Conservation (phyloP, 352 stramenopile genomes). For the Phytophthora citricola region DNA sequence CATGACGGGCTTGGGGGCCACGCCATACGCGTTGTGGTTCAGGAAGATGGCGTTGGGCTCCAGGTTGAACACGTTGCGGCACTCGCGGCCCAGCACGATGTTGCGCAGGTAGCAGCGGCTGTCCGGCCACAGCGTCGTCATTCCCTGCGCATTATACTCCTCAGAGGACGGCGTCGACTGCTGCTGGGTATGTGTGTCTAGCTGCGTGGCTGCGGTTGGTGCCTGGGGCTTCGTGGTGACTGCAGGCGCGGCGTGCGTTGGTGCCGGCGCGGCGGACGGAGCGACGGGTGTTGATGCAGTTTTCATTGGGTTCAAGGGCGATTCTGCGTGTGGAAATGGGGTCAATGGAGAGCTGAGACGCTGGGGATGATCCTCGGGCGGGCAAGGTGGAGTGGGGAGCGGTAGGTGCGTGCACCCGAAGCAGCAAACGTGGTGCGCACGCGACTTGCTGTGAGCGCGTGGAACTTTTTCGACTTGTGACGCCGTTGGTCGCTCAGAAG, state of each 20-base stretch:
- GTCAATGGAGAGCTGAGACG: not conserved
- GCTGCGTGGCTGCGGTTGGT: slow-evolving; percentile 5
- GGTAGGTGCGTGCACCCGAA: not conserved
- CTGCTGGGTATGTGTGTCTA: slow-evolving; percentile 36
- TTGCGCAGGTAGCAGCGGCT: slow-evolving; percentile 69
- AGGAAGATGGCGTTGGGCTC: slow-evolving; percentile 82
- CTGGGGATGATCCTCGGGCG: not conserved
- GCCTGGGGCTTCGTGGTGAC: slow-evolving; percentile 15
- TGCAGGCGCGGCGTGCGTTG: slow-evolving; percentile 17
- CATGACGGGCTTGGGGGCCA: slow-evolving; percentile 76
- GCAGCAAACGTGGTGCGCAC: not conserved
- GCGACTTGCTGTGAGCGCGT: slow-evolving; percentile 2
- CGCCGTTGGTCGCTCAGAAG: slow-evolving; percentile 1
- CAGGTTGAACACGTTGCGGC: slow-evolving; percentile 80
- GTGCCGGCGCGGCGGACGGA: slow-evolving; percentile 8
- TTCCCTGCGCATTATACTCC: slow-evolving; percentile 32
- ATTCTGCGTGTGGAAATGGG: not conserved
- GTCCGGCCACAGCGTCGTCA: slow-evolving; percentile 77
- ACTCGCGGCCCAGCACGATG: slow-evolving; percentile 68
- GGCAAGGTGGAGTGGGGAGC: not conserved
- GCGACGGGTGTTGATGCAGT: slow-evolving; percentile 41
- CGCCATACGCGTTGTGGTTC: slow-evolving; percentile 87
- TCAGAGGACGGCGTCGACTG: not conserved
- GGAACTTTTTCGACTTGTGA: slow-evolving; percentile 31
- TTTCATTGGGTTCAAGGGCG: slow-evolving; percentile 22